Evolutionary conservation across 257 asterid genomes (phyloP), one percentile per base, ranked within the genome.

Genomic region (Fraxinus americana): DNA sequence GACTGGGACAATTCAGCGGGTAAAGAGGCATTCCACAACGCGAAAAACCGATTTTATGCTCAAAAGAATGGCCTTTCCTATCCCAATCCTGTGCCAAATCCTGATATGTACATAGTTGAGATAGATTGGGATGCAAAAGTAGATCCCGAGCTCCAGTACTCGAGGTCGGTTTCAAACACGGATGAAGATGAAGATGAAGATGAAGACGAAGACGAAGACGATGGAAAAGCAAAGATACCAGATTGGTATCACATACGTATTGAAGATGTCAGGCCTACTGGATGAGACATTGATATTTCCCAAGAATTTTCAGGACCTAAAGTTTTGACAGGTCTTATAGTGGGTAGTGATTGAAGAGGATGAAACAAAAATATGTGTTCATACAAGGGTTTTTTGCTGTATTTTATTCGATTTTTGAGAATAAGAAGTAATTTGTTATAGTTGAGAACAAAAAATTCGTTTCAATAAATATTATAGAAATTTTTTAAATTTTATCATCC

Each of bases 191-290:
- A 29, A 29, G 3, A 30, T 30, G 34, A 30, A 29, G 61, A 23
- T 27, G 38, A 63, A n/a, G n/a, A n/a, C n/a, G n/a, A n/a, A n/a
- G n/a, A n/a, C n/a, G n/a, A n/a, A 74, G 81, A 61, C 2, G 71
- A n/a, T 1, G 48, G 41, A 35, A 19, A 63, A 25, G 2, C 13
- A 4, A 8, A 45, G 6, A n/a, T 12, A 54, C 27, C 19, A 13
- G 19, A 6, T 52, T 67, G 70, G 21, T 43, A 76, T 54, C 13
- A 45, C 6, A 38, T 72, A 2, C 30, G 35, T 57, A 67, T 72
- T 29, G 77, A 82, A 73, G 77, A 85, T 45, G 82, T 82, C 11
- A 70, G 48, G 50, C 75, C 86, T 4, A 75, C 81, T 25, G 83
- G 82, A 45, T 80, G 87, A 82, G 84, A 80, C 74, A 13, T 69